A percentile compares a stretch with the other conserved stretches of the same genome.
These are phyloP conservation scores for Botryosphaeria dothidea DNA, from an alignment of 2,329 filamentous ascomycete genomes.

Conservation along the genomic window DNA sequence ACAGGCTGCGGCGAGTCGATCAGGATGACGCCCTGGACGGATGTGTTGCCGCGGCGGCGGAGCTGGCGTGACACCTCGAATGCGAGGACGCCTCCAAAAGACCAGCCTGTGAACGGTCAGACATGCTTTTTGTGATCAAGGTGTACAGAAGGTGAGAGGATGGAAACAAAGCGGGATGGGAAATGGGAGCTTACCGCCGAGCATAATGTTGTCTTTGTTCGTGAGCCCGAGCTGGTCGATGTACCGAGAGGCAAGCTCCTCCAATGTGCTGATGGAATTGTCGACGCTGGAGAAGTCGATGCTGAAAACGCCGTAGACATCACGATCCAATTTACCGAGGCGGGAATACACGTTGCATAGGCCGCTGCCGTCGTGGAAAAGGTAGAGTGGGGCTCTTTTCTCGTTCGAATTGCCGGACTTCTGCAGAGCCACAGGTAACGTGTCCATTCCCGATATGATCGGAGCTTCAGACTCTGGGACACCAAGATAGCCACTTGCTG, in stretches of 20 bases:
- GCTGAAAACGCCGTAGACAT: constrained; percentile 25
- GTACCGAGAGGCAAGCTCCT: background rate
- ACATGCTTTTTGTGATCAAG: background rate
- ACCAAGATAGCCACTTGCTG: background rate
- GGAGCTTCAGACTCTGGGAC: background rate
- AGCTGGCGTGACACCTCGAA: constrained; percentile 19
- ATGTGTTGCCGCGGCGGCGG: background rate
- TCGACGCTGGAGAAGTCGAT: constrained; percentile 25
- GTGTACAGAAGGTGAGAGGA: background rate
- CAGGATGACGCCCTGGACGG: constrained; percentile 15
- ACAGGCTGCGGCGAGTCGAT: constrained; percentile 20
- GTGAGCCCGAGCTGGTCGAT: background rate
- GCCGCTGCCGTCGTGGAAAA: constrained; percentile 56
- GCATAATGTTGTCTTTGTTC: background rate
- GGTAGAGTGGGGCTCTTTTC: constrained; percentile 36
- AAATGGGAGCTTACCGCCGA: background rate
- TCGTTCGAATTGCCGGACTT: background rate
- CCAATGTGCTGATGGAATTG: background rate
- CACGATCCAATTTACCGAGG: constrained; percentile 21
- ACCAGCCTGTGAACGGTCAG: constrained; percentile 21
- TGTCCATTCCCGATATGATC: background rate
- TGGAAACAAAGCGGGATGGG: background rate
- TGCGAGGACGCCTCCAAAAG: constrained; percentile 21
- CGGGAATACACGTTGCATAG: constrained; percentile 28
- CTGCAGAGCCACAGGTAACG: background rate